These are phyloP conservation scores for Chalciporus sphaerocephalus DNA, from an alignment of 768 basidiomycete genomes.

Conservation along the genomic window DNA sequence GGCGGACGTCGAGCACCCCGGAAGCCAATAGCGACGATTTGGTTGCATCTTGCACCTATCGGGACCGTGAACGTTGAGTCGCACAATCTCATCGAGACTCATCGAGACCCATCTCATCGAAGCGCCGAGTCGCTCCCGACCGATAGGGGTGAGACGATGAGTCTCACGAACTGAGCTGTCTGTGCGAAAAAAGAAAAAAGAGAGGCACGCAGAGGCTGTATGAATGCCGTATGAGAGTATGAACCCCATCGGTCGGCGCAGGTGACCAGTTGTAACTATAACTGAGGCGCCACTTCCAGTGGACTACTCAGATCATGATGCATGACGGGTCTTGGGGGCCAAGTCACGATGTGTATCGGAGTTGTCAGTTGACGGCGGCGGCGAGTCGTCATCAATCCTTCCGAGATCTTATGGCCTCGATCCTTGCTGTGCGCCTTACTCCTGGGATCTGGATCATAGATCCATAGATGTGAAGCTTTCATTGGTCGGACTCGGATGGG, in stretches of 20 bases:
- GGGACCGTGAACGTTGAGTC: conserved; percentile 16
- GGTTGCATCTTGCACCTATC: conserved; percentile 3
- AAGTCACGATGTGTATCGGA: conserved; percentile 11
- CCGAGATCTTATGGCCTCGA: conserved; percentile 18
- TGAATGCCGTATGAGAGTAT: not conserved
- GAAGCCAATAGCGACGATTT: not conserved
- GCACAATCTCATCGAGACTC: conserved; percentile 3
- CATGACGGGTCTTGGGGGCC: conserved; percentile 9
- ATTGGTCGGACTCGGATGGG: not conserved
- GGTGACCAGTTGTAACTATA: not conserved
- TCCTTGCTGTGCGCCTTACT: conserved; percentile 7
- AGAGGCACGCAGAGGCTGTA: conserved; percentile 2
- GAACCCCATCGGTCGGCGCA: not conserved
- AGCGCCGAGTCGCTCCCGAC: conserved; percentile 15
- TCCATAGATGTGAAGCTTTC: conserved; percentile 11
- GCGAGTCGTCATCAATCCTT: conserved; percentile 8
- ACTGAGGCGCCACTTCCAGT: not conserved
- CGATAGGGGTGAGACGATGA: not conserved
- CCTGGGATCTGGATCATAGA: conserved; percentile 17
- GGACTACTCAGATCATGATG: no score
- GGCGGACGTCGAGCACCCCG: not conserved
- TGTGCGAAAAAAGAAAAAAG: conserved; percentile 16
- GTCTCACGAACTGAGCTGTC: not conserved
- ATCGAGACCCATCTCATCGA: no score
- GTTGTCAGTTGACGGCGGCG: conserved; percentile 13